Evolutionary conservation across 192 early-diverging fungal genomes (phyloP), one percentile per base, ranked within the genome.

Genomic region (Umbelopsis sp.): DNA sequence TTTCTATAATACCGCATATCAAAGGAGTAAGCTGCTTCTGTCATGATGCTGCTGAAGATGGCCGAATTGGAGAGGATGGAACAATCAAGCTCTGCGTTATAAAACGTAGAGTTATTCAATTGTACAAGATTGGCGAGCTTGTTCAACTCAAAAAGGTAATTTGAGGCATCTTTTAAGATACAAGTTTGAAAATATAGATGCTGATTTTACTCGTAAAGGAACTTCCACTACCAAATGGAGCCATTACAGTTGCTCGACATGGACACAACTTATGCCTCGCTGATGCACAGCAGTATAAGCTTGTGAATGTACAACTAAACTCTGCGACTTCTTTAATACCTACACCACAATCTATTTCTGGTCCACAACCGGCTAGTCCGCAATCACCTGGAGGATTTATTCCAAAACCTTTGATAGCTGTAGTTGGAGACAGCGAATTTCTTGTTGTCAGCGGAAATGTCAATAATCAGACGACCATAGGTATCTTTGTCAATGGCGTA

Each of bases 271-370:
- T 93, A 16, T 93, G 91, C 70, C 75, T 90, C 2, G 94, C 93
- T 11, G 94, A 95, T 66, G 31, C 41, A 5, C 79, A 84, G n/a
- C 73, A 83, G 20, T 95, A 94, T 79, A 93, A 91, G 51, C 53
- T 95, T 7, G 83, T 94, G 31, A 76, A 89, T 68, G 45, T 71
- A 17, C 76, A 77, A 25, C 50, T 45, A 20, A 32, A 65, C 0
- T 43, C 45, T 20, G 54, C 54, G 0, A 81, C 65, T 0, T n/a
- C 45, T 54, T 85, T 66, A 43, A 76, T 53, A 73, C 66, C 71
- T 74, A 85, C 62, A 45, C 76, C 70, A 71, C 74, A 51, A 76
- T 54, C 66, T 20, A 24, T 50, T 4, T 32, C 47, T 26, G 43
- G 47, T 21, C 43, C 43, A 34, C 56, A 62, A 32, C 25, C 29